Evolutionary conservation across 768 basidiomycete species (phyloP), one percentile per base, ranked within the genome.

Genomic region (Solioccasus polychromus): DNA sequence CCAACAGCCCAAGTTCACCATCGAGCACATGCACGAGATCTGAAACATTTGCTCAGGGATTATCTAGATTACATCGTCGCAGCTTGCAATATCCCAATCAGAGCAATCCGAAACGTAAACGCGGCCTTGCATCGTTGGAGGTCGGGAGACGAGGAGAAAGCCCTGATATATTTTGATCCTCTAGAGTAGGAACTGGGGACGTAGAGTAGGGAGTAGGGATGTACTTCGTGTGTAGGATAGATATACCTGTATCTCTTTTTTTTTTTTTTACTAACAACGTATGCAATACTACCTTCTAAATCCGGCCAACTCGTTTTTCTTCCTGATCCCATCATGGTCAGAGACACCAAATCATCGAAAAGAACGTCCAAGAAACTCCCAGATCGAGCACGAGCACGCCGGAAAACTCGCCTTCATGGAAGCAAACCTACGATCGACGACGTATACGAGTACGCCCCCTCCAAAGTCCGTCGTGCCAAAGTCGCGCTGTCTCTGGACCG

Each of bases 1-100:
- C 53, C 83, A 85, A 58, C 71, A 92, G 28, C 89, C 89, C 11
- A 78, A 77, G 47, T 80, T 84, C 55, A 70, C 72, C 15, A 24
- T 67, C 30, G 5, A 41, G 23, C 63, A 67, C 18, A 45, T 45
- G 1, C 48, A 28, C 5, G 65, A 65, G 42, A 45, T 65, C 9
- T 41, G 49, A 45, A 59, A 48, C 0, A 42, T 65, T 24, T 55
- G 41, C 28, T 40, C 42, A 26, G 63, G 58, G 17, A 47, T 62
- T 24, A 10, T 58, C 47, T 50, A 15, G 52, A 55, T 22, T 55
- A 48, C 34, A 24, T 42, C 39, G 1, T 24, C 4, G 52, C 41
- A 1, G 52, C 51, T 11, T 53, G 44, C 42, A 50, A 47, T 47
- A 54, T 55, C 37, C 58, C 62, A 34, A 37, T 46, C 18, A 42